A percentile compares a stretch with the other conserved stretches of the same genome.
Evolutionary conservation across 2,329 filamentous ascomycete genomes (phyloP).

Genomic region (Diaporthe vaccinii): DNA sequence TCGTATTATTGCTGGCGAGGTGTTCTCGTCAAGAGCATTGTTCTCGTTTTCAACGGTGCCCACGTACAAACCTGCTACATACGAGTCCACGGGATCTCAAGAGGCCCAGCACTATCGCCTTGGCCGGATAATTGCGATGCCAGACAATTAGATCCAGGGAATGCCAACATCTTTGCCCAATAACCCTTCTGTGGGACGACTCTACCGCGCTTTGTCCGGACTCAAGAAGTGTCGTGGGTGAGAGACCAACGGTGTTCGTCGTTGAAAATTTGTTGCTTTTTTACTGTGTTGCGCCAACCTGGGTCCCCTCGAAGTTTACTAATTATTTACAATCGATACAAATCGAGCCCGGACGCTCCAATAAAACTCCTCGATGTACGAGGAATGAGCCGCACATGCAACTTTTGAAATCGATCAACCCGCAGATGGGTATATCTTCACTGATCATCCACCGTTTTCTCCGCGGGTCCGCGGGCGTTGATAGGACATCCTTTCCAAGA

Average conservation of each 20-base stretch:
- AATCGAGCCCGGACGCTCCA: background rate
- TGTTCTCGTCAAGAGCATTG: background rate
- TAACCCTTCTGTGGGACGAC: background rate
- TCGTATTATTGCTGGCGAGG: background rate
- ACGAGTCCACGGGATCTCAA: background rate
- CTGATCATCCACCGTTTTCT: background rate
- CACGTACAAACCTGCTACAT: no score
- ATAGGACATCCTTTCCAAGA: background rate
- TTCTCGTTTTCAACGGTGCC: background rate
- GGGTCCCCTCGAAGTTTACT: background rate
- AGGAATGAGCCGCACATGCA: constrained; percentile 26
- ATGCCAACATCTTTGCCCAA: background rate
- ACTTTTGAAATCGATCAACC: constrained; percentile 32
- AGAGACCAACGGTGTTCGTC: background rate
- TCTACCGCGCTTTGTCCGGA: no score
- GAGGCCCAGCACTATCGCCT: background rate
- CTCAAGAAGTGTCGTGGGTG: background rate
- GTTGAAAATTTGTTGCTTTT: constrained; percentile 2
- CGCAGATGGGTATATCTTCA: constrained; percentile 20
- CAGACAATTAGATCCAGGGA: background rate
- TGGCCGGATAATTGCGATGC: background rate
- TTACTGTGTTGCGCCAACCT: background rate
- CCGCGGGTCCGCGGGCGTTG: background rate
- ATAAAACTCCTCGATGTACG: constrained; percentile 26
- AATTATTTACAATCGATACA: constrained; percentile 37